Evolutionary conservation across 225 moss, liverwort and hornwort genomes (phyloP), one percentile per base, ranked within the genome.

Genomic region (Polytrichum commune): DNA sequence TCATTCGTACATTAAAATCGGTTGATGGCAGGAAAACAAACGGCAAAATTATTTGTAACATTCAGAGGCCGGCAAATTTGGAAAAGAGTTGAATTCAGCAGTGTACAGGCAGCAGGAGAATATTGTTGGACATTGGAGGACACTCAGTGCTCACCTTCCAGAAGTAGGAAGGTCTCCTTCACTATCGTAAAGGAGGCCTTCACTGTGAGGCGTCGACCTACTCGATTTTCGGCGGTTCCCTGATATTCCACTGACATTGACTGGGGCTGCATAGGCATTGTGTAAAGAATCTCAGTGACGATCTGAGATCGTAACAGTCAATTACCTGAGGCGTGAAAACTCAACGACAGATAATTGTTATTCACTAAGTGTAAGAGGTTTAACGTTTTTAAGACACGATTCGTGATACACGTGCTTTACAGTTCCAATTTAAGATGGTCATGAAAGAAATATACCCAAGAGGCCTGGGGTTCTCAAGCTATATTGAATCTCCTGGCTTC

Each of bases 101-200:
- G 46, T 27, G 62, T 20, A 64, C 18, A 30, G 27, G 25, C 28
- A 8, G 46, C 46, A 46, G 38, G 46, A 13, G 46, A 13, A 46
- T 16, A 46, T 35, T 66, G 46, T 23, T 23, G 54, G 69, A 29
- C 7, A 18, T 23, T 69, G 53, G 23, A 23, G 25, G 38, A 38
- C 46, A 4, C 4, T 13, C 46, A 46, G 53, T 60, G 64, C 77
- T 80, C 69, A 87, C 87, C 69, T 87, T 71, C 77, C 87, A 66
- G 87, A 82, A 8, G 84, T 77, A 73, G 87, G 87, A 61, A 46
- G 79, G 56, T 87, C 87, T 71, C 87, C 87, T 70, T 87, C 87
- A 62, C 60, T 84, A 61, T 87, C 87, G 35, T 77, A 81, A 19
- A 78, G 53, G 60, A 84, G 69, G 74, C 81, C 76, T 27, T 75